These are phyloP conservation scores for Trypanosoma mega DNA, from an alignment of 208 protist species.

Conservation along the genomic window DNA sequence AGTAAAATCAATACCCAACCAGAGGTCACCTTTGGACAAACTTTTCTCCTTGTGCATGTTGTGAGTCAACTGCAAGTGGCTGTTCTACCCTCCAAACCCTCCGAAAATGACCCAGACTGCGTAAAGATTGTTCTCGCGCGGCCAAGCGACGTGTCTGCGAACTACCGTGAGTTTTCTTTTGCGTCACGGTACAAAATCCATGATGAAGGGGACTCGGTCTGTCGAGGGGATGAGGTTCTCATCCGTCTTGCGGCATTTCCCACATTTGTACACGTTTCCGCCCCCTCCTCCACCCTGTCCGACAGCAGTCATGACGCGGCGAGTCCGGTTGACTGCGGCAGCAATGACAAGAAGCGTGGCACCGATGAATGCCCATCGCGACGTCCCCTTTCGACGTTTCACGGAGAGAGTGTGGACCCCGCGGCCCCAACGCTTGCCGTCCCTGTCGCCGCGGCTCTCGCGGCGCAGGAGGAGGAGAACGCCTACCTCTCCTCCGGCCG, in stretches of 20 bases:
- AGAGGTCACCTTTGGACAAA: slow-evolving; percentile 65
- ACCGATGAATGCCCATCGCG: too few species aligned
- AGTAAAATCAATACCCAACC: slow-evolving; percentile 30
- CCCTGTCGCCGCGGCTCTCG: slow-evolving; percentile 5
- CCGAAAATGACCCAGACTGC: slow-evolving; percentile 62
- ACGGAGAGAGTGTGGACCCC: too few species aligned
- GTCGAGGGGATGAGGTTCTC: slow-evolving; percentile 58
- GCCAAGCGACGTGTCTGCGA: slow-evolving; percentile 32
- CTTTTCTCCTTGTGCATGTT: slow-evolving; percentile 60
- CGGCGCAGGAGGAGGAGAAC: slow-evolving; percentile 2
- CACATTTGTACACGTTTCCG: slow-evolving; percentile 68
- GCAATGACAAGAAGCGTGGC: too few species aligned
- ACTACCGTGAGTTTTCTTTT: slow-evolving; percentile 60
- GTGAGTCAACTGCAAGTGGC: slow-evolving; percentile 60
- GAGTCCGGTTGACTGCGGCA: slow-evolving; percentile 1
- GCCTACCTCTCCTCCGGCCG: background rate
- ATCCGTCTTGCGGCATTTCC: slow-evolving; percentile 43
- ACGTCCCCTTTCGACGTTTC: too few species aligned
- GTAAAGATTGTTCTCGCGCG: slow-evolving; percentile 55
- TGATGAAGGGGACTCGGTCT: slow-evolving; percentile 65
- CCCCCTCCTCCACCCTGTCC: slow-evolving; percentile 27
- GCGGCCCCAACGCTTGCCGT: too few species aligned
- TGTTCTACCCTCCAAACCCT: slow-evolving; percentile 50
- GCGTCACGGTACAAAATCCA: slow-evolving; percentile 78
- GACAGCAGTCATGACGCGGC: background rate